Evolutionary conservation across 129 eudicot genomes (phyloP), one percentile per base, ranked within the genome.

Genomic region (Smallanthus sonchifolius): DNA sequence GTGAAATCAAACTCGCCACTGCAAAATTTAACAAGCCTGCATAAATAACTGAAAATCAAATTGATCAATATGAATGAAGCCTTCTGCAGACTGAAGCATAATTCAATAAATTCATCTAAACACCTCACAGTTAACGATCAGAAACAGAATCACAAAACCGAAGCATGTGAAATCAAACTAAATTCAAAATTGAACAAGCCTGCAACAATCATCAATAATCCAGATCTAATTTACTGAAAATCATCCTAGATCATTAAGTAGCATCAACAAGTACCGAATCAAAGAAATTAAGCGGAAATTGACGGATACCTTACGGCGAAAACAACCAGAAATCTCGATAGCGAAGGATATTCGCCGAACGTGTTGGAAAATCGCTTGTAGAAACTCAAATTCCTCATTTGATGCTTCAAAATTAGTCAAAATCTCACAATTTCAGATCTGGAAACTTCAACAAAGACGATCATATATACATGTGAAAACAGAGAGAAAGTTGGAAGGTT

Each of bases 231-330:
- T 30, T 32, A 63, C 56, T 63, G 28, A n/a, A 49, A 14, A 72
- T 38, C 67, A 16, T 37, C 15, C 10, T 37, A 48, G 54, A 32
- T 35, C 15, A 55, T 10, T 70, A 24, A 44, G 1, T 6, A 49
- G 34, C 11, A 59, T 43, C n/a, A 71, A 69, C 5, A 59, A 44
- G 20, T 28, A 60, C 13, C 34, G 34, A 39, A 65, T 19, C 34
- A 17, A 34, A 6, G 3, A 78, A 78, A 2, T 28, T 32, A 36
- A 32, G 13, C 10, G 28, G 30, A 70, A 7, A 24, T 56, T 3
- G 16, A 60, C 67, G 49, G 9, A 40, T 88, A 93, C 98, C 98
- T 77, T 75, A 90, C 86, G 62, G 96, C 76, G 75, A 86, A 88
- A 57, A 93, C 92, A 49, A 90, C 87, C 54, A 93, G 84, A 78